Conservation (phyloP, 2,329 filamentous ascomycete species). For the Alternaria sp. region DNA sequence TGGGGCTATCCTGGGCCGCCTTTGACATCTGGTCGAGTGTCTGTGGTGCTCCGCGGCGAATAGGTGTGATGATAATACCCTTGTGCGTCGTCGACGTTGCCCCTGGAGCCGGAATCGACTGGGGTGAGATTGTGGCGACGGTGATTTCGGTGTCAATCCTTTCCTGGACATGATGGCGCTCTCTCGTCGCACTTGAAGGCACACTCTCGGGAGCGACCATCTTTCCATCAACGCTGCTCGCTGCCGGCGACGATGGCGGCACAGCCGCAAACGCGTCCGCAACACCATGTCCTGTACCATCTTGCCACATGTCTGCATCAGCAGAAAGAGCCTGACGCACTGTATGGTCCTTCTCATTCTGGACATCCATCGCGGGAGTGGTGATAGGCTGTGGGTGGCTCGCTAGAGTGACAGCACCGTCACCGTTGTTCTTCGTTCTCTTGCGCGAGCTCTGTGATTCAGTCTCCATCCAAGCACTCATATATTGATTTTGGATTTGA, state of each 20-base stretch:
- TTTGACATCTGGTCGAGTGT: neutral
- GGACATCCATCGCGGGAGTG: neutral
- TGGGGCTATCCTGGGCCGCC: neutral
- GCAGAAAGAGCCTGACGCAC: slow-evolving; percentile 21
- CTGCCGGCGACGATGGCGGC: neutral
- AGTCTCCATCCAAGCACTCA: slow-evolving; percentile 22
- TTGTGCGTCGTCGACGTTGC: neutral
- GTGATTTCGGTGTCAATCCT: too few relatives aligned
- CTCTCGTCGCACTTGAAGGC: too few relatives aligned
- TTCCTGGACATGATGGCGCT: neutral
- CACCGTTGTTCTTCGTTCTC: neutral
- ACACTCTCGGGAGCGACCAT: too few relatives aligned
- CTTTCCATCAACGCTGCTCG: neutral
- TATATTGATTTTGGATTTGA: slow-evolving; percentile 15
- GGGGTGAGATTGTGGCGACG: neutral
- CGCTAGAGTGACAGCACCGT: neutral
- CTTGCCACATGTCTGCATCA: slow-evolving; percentile 27
- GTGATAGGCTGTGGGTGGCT: neutral
- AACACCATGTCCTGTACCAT: slow-evolving; percentile 19
- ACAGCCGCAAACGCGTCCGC: slow-evolving; percentile 18
- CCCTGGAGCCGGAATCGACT: neutral
- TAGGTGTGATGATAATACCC: neutral
- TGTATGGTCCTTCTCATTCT: slow-evolving; percentile 12
- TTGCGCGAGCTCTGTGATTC: slow-evolving; percentile 2
- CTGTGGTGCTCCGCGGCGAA: neutral